Base-by-base conservation (phyloP, 192 early-diverging fungal species). In the Pilaira anomala region DNA sequence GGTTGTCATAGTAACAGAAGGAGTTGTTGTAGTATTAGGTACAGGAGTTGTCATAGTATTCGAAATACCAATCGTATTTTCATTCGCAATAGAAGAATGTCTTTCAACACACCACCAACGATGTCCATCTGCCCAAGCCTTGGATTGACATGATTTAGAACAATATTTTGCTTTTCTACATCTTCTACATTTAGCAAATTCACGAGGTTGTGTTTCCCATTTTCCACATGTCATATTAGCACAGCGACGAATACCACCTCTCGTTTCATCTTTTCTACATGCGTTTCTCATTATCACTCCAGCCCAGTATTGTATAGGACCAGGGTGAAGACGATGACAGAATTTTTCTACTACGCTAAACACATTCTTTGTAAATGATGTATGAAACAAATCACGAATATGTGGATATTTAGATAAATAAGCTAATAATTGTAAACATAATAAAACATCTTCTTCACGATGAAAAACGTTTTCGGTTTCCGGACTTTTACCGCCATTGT, bases 381-480 rank as follows among this genome's bases (percentile, higher is more conserved):
- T 78, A 51, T 82, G 79, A 45, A 85, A 79, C 3, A 78, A 60
- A 16, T 69, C 80, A 16, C 95, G 86, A 63, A 94, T 80, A 7
- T 89, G 80, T n/a, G 90, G 88, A 67, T 94, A 94, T 67, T 97
- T 97, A 66, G 87, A 90, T 24, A 97, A 82, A 63, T 93, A 93
- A 29, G 91, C 92, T 4, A 94, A 79, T n/a, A 97, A 75, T 73
- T 95, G 93, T 59, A 91, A 74, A 0, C 90, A 85, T 42, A 92
- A 79, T n/a, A 92, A 75, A 22, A 94, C 86, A 51, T 96, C 91
- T 63, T 93, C 90, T 60, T 87, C 84, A 52, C 89, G 87, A 45
- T 86, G 87, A 68, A 92, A 84, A 22, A 67, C 42, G 36, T 73
- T 69, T 33, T 69, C 67, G 9, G 57, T 50, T 28, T 28, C 22